Conservation (phyloP, 495 filamentous ascomycete species). For the Pseudoneurospora amorphoporcata region DNA sequence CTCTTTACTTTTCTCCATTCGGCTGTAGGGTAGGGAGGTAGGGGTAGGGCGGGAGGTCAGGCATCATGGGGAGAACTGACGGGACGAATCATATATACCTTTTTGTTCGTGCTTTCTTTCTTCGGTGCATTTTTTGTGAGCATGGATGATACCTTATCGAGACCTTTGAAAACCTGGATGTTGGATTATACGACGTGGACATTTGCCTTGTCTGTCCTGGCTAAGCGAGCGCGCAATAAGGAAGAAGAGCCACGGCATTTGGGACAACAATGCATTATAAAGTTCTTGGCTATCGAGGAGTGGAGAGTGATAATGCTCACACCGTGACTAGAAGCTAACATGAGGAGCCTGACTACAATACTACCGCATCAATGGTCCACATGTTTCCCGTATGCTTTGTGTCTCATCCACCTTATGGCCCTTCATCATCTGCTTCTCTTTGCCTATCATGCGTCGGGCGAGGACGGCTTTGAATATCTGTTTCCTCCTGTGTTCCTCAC, state of each 20-base stretch:
- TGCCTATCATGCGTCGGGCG: background rate
- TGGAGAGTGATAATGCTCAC: background rate
- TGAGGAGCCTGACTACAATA: background rate
- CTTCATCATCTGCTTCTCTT: background rate
- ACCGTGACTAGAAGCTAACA: background rate
- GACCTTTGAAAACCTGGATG: background rate
- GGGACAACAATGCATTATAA: background rate
- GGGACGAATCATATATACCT: background rate
- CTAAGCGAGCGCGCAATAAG: background rate
- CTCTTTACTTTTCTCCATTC: background rate
- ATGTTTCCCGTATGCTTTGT: background rate
- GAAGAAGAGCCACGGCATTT: background rate
- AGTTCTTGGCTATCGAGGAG: background rate
- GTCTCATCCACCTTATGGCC: background rate
- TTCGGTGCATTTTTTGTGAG: background rate
- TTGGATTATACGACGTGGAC: background rate
- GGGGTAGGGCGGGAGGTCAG: background rate
- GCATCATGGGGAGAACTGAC: background rate
- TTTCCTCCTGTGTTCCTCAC: background rate
- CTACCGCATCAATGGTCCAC: background rate
- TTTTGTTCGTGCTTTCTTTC: background rate
- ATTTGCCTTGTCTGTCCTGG: background rate
- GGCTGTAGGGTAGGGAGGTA: background rate
- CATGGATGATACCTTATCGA: background rate
- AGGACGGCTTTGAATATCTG: background rate